Conservation (phyloP, 2,329 filamentous ascomycete species). For the Trichoderma sp. region DNA sequence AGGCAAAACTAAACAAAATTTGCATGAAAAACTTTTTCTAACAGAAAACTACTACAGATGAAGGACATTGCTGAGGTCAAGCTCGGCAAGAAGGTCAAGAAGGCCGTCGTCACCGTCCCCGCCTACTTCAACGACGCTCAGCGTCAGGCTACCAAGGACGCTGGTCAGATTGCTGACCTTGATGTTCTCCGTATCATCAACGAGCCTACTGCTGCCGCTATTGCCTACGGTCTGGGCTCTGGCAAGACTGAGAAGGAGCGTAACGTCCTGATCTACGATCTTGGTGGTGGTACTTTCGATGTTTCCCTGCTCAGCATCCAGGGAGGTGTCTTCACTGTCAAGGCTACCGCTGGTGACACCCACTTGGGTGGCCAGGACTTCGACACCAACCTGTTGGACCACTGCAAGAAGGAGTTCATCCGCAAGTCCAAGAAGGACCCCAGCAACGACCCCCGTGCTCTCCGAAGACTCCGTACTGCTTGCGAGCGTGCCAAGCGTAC, state of each 20-base stretch:
- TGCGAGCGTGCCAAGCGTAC: constrained; percentile 99
- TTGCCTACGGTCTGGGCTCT: constrained; percentile 94
- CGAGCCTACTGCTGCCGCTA: constrained; percentile 97
- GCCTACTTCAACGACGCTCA: constrained; percentile 99
- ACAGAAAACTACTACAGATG: constrained; percentile 66
- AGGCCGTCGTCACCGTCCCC: constrained; percentile 97
- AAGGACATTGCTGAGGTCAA: constrained; percentile 99
- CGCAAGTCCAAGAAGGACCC: constrained; percentile 77
- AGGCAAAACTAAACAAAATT: not conserved
- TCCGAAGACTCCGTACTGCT: constrained; percentile 93
- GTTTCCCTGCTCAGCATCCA: constrained; percentile 98
- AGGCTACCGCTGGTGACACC: constrained; percentile 96
- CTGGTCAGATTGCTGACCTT: constrained; percentile 93
- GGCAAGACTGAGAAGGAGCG: constrained; percentile 97
- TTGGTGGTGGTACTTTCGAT: constrained; percentile 99
- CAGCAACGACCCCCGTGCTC: constrained; percentile 82
- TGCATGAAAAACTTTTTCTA: not conserved
- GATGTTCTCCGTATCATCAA: constrained; percentile 99
- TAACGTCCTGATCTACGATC: constrained; percentile 99
- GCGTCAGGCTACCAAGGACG: constrained; percentile 98
- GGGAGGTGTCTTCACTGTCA: constrained; percentile 98
- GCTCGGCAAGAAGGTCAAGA: constrained; percentile 98
- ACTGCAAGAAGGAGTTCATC: constrained; percentile 95
- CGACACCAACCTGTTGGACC: constrained; percentile 91
- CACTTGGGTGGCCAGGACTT: constrained; percentile 96